Evolutionary conservation across 2,329 filamentous ascomycete species (phyloP), one percentile per base, ranked within the genome.

Genomic region (Penicillium sp.): DNA sequence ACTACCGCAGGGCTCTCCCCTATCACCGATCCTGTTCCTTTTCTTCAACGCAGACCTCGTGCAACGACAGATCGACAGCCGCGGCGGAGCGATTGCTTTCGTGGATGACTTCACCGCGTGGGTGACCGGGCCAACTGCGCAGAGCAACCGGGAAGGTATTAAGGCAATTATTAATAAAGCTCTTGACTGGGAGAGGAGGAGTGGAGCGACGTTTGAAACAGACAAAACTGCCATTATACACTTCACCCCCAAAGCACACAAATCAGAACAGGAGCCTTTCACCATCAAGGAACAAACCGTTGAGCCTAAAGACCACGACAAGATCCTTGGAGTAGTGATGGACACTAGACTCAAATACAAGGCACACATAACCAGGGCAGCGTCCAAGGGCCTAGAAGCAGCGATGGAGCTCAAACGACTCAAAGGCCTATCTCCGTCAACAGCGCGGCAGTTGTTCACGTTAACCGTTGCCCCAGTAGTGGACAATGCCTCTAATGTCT

Each of bases 301-400:
- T 5, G 34, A 12, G 2, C 33, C 43, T 2, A 8, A 39, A 6
- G 26, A 39, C 43, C 24, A 13, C 2, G 34, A 39, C 4, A 45
- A 45, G 34, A 45, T 45, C 43, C 1, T 45, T 2, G 43, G 34
- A 1, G 1, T 45, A 0, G 0, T 60, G 6, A 62, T 62, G 43
- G 60, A 63, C 45, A 38, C 49, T 2, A 53, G 48, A 48, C 57
- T 64, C n/a, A 56, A 57, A 32, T 63, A 59, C 37, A 60, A 57
- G 44, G 42, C 62, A 46, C 52, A 61, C 43, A 58, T 61, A 1
- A 53, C 54, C 6, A 59, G 45, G 17, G 53, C 50, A 26, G 53
- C 53, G 3, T 54, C 56, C 33, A 63, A 61, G 48, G 55, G 59
- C 22, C 52, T 58, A 7, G 37, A 51, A 15, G 58, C 53, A n/a